phyloP scores from a whole-genome alignment of 2,329 filamentous ascomycete genomes.

The Phialophora chinensis region DNA sequence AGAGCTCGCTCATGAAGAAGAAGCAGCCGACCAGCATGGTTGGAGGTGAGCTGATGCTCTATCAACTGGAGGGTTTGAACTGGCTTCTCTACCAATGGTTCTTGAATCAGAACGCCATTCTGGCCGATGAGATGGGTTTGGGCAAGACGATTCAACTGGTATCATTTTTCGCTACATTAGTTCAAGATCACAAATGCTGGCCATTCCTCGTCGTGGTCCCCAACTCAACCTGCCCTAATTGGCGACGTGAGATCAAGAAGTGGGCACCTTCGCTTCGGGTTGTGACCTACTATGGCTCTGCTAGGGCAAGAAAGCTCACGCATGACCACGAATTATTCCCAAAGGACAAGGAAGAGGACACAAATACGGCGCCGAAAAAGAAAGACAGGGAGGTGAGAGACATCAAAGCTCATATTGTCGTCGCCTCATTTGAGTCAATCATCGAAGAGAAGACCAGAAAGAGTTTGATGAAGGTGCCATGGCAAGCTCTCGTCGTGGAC shows the following conservation, averaged over 20 bases:
- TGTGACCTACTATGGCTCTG: constrained; percentile 88
- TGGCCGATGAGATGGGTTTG: constrained; percentile 97
- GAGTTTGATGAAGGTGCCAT: constrained; percentile 74
- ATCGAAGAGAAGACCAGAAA: constrained; percentile 70
- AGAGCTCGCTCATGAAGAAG: constrained; percentile 67
- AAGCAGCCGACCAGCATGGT: constrained; percentile 75
- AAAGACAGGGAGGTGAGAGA: constrained; percentile 52
- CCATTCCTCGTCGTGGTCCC: constrained; percentile 93
- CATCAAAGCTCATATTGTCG: constrained; percentile 86
- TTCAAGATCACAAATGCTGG: constrained; percentile 75
- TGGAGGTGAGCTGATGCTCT: constrained; percentile 85
- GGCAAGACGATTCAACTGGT: constrained; percentile 97
- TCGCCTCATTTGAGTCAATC: constrained; percentile 93
- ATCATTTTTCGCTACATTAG: constrained; percentile 75
- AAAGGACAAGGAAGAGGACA: constrained; percentile 45
- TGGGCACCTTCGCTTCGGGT: constrained; percentile 87
- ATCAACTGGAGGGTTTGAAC: constrained; percentile 90
- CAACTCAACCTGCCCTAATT: constrained; percentile 96
- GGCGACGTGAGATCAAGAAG: constrained; percentile 92
- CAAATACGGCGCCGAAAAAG: constrained; percentile 44
- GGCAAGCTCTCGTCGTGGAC: constrained; percentile 89
- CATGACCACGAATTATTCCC: constrained; percentile 87
- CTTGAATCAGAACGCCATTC: constrained; percentile 78
- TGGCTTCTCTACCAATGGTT: constrained; percentile 95
- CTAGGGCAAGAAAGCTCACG: constrained; percentile 74